Conservation (phyloP, 2,329 filamentous ascomycete genomes). For the Tolypocladium tundrense region DNA sequence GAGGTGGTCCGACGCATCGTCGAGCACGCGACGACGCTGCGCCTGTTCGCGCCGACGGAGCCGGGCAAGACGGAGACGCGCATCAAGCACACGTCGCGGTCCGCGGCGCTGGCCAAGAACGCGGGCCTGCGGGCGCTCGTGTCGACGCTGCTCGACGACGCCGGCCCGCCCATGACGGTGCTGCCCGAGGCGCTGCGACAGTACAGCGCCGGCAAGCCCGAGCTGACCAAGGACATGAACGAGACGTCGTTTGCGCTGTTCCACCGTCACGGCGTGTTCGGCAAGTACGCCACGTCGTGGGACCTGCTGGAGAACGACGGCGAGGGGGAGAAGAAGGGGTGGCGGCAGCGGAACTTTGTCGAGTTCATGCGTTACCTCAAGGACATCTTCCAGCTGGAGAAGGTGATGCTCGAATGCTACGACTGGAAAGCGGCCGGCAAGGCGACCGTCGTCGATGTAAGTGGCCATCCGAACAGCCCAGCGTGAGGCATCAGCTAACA, state of each 20-base stretch:
- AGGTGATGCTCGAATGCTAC: slow-evolving; percentile 18
- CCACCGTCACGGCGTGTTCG: slow-evolving; percentile 19
- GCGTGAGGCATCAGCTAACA: not conserved
- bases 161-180: slow-evolving; percentile 24
- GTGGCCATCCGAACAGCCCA: slow-evolving; percentile 6
- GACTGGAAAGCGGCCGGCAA: slow-evolving; percentile 26
- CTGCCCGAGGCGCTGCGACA: slow-evolving; percentile 21
- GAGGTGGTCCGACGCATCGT: slow-evolving; percentile 27
- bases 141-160: slow-evolving; percentile 25
- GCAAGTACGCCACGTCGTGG: slow-evolving; percentile 23
- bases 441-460: slow-evolving; percentile 29
- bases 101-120: slow-evolving; percentile 23
- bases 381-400: slow-evolving; percentile 27
- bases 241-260: slow-evolving; percentile 26
- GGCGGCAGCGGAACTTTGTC: slow-evolving; percentile 27
- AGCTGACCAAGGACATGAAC: slow-evolving; percentile 20
- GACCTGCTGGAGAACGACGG: slow-evolving; percentile 30
- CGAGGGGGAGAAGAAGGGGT: slow-evolving; percentile 25
- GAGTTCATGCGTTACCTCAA: slow-evolving; percentile 29
- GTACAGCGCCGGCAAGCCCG: slow-evolving; percentile 18
- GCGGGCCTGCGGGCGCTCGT: slow-evolving; percentile 24
- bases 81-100: slow-evolving; percentile 26
- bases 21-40: slow-evolving; percentile 26
- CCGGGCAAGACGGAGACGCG: slow-evolving; percentile 8
- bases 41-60: slow-evolving; percentile 22